phyloP scores from a whole-genome alignment of 2,329 filamentous ascomycete species.

The Monosporascus sp. region DNA sequence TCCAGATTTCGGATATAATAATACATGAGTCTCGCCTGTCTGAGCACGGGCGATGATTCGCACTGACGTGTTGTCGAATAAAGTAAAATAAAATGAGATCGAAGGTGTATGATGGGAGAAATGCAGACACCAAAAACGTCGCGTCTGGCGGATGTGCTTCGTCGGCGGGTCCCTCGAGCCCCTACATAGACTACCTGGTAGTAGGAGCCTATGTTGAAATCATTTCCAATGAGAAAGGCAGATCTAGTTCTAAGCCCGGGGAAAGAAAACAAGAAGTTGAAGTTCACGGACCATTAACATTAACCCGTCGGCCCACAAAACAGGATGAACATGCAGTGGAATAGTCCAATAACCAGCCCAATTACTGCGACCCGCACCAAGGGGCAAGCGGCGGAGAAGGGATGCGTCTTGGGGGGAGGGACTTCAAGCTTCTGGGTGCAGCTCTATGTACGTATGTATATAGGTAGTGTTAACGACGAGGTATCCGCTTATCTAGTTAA shows the following conservation, averaged over 20 bases:
- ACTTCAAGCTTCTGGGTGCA: neutral
- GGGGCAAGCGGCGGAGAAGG: neutral
- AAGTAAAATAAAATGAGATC: neutral
- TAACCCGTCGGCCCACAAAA: neutral
- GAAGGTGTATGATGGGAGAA: too few relatives aligned
- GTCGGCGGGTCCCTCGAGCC: too few relatives aligned
- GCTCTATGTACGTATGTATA: too few relatives aligned
- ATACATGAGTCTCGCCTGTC: neutral
- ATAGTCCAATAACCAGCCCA: neutral
- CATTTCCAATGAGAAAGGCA: too few relatives aligned
- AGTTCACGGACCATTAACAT: neutral
- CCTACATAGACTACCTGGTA: too few relatives aligned
- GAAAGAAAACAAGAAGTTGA: neutral
- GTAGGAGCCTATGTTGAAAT: too few relatives aligned
- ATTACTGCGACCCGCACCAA: neutral
- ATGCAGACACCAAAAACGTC: too few relatives aligned
- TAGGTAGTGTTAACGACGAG: neutral
- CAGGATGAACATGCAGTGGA: neutral
- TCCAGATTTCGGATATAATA: neutral
- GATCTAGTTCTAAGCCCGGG: neutral
- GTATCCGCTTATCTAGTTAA: neutral
- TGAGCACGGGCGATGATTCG: too few relatives aligned
- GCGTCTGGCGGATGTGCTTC: too few relatives aligned
- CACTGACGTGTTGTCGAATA: neutral
- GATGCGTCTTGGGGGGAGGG: neutral